Evolutionary conservation across 2,329 filamentous ascomycete genomes (phyloP).

Genomic region (Sclerotinia minor): DNA sequence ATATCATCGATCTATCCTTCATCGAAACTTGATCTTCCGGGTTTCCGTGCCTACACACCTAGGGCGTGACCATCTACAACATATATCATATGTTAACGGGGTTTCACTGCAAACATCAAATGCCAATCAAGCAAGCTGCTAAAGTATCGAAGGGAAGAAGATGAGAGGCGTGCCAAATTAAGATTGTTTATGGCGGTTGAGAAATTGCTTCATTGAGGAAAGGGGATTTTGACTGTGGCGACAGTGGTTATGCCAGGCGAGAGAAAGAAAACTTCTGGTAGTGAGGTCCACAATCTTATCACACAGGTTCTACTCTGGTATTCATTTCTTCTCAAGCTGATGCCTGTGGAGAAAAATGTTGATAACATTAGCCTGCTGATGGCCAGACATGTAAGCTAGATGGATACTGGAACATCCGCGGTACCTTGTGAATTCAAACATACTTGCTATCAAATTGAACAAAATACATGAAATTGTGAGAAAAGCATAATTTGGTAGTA

Average conservation of each 20-base stretch:
- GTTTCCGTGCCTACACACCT: neutral
- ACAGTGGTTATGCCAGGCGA: neutral
- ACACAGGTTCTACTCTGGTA: neutral
- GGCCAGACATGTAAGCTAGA: conserved; percentile 1
- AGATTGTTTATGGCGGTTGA: conserved; percentile 19
- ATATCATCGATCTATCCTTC: conserved; percentile 28
- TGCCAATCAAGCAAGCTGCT: conserved; percentile 13
- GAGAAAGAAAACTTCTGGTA: conserved; percentile 11
- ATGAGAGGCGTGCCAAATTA: conserved; percentile 23
- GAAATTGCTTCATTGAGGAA: conserved; percentile 19
- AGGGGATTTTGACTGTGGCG: conserved; percentile 10
- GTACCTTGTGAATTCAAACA: conserved; percentile 14
- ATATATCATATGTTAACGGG: conserved; percentile 20
- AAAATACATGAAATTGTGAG: neutral
- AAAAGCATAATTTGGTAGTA: neutral
- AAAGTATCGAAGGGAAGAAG: conserved; percentile 12
- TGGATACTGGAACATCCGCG: conserved; percentile 16
- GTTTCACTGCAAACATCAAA: conserved; percentile 16
- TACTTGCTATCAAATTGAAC: neutral
- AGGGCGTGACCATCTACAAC: conserved; percentile 10
- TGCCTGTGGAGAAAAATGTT: neutral
- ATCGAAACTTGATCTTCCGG: conserved; percentile 15
- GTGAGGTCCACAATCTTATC: conserved; percentile 14
- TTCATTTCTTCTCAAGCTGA: conserved; percentile 1
- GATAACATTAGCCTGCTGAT: neutral